Base-by-base conservation (phyloP, 345 rosid species). In the Euphorbia lathyris region DNA sequence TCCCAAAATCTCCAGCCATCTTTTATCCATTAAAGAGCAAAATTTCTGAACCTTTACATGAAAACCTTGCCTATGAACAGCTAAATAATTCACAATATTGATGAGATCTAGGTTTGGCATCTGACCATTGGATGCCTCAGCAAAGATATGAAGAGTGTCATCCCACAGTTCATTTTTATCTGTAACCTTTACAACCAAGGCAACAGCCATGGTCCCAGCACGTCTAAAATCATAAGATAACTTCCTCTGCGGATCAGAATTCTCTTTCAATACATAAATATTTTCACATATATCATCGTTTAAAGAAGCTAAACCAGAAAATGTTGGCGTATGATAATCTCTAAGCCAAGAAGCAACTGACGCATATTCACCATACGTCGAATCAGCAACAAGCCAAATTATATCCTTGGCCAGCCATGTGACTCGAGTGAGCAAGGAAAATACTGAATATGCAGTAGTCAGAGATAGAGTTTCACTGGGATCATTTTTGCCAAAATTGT, bases 111-210 rank as follows among this genome's bases (percentile, higher is more conserved):
- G 88, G 74, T 95, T 95, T 75, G 97, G 97, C 99, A 95, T 95
- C 83, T 90, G 97, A 53, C 97, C 97, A 78, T 95, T 92, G 32
- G 99, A 90, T 68, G 96, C 97, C 84, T 92, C 96, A n/a, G 99
- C 93, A 76, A 78, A 87, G 74, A 92, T 86, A 66, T 77, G 80
- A 50, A 95, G 75, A 50, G 86, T 83, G 77, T 92, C 97, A 75
- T 88, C 92, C 20, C 80, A 80, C 62, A 78, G 80, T 34, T 55
- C 75, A 20, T 64, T 78, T 70, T 52, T 73, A 61, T 90, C 86
- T 13, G 72, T 80, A 83, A 90, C 99, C 85, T 90, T 92, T 81
- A 92, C 66, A 34, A 95, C 93, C 74, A 95, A 76, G 27, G 97
- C 99, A 75, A 96, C 92, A 70, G 90, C 86, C 93, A 91, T 80